Conservation (phyloP, 2,329 filamentous ascomycete genomes). For the Pseudogymnoascus sp. region DNA sequence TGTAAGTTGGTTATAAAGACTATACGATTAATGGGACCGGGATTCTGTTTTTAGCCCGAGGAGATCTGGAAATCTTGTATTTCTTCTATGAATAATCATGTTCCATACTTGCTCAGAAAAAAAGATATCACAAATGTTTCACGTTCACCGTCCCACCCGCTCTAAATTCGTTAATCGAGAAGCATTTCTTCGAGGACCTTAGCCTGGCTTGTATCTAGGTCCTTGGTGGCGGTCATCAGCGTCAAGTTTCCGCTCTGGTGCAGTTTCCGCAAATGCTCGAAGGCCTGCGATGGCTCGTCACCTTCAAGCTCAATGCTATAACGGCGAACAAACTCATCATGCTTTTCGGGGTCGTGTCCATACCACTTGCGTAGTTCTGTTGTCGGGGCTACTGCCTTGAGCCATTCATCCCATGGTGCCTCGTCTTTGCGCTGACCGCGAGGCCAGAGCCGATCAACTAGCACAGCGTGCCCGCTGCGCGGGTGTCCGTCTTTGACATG, state of each 20-base stretch:
- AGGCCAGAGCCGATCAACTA: neutral
- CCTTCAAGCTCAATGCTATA: neutral
- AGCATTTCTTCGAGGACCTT: neutral
- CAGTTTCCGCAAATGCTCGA: neutral
- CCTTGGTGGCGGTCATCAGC: neutral
- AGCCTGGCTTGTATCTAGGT: neutral
- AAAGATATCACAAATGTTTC: neutral
- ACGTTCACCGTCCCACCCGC: neutral
- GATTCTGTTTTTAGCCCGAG: neutral
- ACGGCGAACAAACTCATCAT: neutral
- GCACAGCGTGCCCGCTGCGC: neutral
- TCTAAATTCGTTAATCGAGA: neutral
- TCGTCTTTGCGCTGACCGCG: slow-evolving; percentile 3
- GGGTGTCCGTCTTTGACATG: neutral
- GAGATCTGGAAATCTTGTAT: neutral
- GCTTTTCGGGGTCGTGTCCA: neutral
- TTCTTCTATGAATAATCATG: neutral
- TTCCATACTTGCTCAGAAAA: neutral
- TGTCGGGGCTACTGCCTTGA: neutral
- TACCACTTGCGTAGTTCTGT: slow-evolving; percentile 4
- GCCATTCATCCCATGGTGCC: slow-evolving; percentile 4
- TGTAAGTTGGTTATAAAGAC: neutral
- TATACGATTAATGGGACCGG: neutral
- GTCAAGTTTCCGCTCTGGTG: neutral
- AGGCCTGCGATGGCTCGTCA: neutral